These are phyloP conservation scores for Eremothecium gossypii DNA, from an alignment of 1,139 yeast genomes.

Conservation along the genomic window DNA sequence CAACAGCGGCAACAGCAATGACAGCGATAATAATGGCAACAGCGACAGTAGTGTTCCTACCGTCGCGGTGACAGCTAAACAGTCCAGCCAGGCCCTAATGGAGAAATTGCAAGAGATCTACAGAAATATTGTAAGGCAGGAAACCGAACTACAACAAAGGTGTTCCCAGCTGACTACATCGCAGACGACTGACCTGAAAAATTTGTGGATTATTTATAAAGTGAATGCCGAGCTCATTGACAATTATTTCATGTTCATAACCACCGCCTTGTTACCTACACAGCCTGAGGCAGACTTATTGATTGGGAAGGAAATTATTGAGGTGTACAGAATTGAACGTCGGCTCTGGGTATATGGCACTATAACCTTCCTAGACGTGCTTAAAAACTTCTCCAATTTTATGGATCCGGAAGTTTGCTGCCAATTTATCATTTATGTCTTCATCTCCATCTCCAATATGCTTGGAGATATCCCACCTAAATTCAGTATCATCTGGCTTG, in stretches of 20 bases:
- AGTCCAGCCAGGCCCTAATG: conserved; percentile 63
- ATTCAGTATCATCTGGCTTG: conserved; percentile 62
- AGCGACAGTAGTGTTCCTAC: conserved; percentile 19
- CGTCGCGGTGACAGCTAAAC: conserved; percentile 38
- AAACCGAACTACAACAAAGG: conserved; percentile 60
- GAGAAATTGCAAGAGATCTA: conserved; percentile 66
- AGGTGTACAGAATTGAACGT: conserved; percentile 65
- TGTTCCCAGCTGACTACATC: conserved; percentile 38
- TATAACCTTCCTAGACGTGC: conserved; percentile 68
- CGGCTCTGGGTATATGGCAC: conserved; percentile 80
- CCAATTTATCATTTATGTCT: conserved; percentile 34
- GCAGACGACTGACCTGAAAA: conserved; percentile 46
- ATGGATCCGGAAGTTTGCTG: conserved; percentile 37
- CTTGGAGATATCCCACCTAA: conserved; percentile 41
- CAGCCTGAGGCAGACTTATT: conserved; percentile 38
- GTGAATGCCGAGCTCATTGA: conserved; percentile 56
- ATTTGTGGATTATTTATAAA: conserved; percentile 64
- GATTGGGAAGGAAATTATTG: conserved; percentile 60
- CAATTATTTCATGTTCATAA: conserved; percentile 59
- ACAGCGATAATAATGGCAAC: conserved; percentile 14
- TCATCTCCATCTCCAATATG: conserved; percentile 38
- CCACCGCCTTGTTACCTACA: conserved; percentile 63
- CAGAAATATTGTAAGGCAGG: conserved; percentile 56
- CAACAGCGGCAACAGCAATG: conserved; percentile 8
- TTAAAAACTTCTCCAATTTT: conserved; percentile 56